Conservation (phyloP, 768 basidiomycete species). For the Gautieria morchelliformis region DNA sequence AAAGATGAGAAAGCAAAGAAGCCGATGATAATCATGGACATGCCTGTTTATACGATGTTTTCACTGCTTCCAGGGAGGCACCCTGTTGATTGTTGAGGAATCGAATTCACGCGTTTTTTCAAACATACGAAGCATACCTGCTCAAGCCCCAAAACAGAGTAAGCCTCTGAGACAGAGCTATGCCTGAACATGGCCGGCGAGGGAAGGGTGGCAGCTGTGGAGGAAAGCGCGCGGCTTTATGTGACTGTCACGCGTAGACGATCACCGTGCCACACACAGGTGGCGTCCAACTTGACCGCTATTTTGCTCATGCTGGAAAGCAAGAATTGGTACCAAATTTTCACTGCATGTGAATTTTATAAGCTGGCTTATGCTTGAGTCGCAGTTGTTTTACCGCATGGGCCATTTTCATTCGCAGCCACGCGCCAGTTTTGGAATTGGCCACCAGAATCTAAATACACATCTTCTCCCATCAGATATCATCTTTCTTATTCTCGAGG, state of each 20-base stretch:
- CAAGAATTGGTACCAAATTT: neutral
- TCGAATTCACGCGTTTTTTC: neutral
- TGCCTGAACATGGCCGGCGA: constrained; percentile 26
- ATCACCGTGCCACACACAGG: neutral
- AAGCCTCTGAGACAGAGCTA: constrained; percentile 28
- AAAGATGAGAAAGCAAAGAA: neutral
- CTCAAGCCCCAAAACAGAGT: constrained; percentile 40
- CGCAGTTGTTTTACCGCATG: neutral
- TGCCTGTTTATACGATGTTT: constrained; percentile 61
- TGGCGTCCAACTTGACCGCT: neutral
- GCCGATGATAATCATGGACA: constrained; percentile 6
- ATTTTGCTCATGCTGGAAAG: neutral
- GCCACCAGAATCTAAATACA: neutral
- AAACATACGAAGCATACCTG: constrained; percentile 28
- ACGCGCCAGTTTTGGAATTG: neutral
- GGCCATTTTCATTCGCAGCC: neutral
- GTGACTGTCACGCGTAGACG: neutral
- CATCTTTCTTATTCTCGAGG: neutral
- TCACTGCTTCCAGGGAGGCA: constrained; percentile 53
- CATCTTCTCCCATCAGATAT: neutral
- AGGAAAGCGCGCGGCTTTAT: neutral
- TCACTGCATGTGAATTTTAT: neutral
- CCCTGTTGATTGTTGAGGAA: constrained; percentile 30
- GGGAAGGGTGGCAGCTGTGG: neutral
- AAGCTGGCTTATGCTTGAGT: neutral